Evolutionary conservation across 1,284 basidiomycete species (phyloP).

Genomic region (Sanghuangporus weigelae): DNA sequence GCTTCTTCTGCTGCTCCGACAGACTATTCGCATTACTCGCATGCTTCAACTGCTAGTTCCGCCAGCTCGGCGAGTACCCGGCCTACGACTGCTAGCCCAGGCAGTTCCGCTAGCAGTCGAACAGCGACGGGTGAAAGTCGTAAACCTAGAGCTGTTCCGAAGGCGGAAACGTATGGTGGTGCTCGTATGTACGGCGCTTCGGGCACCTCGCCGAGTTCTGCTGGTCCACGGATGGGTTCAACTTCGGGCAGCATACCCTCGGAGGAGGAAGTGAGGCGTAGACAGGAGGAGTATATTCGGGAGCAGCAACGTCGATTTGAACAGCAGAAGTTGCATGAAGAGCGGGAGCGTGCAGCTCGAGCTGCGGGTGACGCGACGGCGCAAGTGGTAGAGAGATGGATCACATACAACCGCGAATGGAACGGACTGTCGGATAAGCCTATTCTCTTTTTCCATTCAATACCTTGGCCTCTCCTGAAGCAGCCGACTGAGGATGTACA

Average conservation of each 20-base stretch:
- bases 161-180: not conserved
- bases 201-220: conserved; percentile 22
- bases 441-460: conserved; percentile 19
- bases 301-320: conserved; percentile 56
- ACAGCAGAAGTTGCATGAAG: conserved; percentile 47
- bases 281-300: conserved; percentile 50
- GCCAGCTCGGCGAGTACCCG: conserved; percentile 9
- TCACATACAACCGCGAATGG: conserved; percentile 57
- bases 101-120: conserved; percentile 1
- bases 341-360: conserved; percentile 31
- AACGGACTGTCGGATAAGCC: conserved; percentile 31
- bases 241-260: conserved; percentile 12
- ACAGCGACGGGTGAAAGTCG: conserved; percentile 2
- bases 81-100: not conserved
- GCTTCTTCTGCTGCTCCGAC: conserved; percentile 12
- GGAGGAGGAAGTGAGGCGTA: conserved; percentile 38
- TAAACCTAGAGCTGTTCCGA: not conserved
- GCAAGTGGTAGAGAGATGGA: conserved; percentile 47
- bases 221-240: conserved; percentile 13
- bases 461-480: conserved; percentile 69
- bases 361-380: conserved; percentile 35
- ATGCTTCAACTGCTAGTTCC: conserved; percentile 12
- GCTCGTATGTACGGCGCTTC: not conserved
- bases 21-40: conserved; percentile 11
- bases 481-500: conserved; percentile 51